Base-by-base conservation (phyloP, 2,329 filamentous ascomycete species). In the Cryphonectria parasitica region DNA sequence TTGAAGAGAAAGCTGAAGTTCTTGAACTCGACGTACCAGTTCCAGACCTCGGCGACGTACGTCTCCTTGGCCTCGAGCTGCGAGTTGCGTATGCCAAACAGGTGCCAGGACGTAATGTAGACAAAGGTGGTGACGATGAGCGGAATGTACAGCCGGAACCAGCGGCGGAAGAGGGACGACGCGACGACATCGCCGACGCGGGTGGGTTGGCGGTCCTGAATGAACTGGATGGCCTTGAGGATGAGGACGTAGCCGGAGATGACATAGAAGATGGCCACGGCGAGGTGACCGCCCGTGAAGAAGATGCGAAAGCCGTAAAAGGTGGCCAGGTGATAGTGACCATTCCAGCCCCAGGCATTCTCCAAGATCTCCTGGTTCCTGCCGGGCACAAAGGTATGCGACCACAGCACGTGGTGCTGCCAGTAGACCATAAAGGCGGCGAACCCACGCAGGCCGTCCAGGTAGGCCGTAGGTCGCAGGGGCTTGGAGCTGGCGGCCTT, bases 201-300 rank as follows among this genome's bases (percentile, higher is more conserved):
- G 61, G 28, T 25, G 28, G 45, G 67, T 39, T 66, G 67, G 54
- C 62, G 62, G 39, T 41, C 45, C 17, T 65, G 61, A n/a, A 60
- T 64, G 13, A 65, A 25, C 36, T 60, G 41, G 17, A 69, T 39
- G 17, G 63, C 39, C 62, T 66, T 69, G 36, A 58, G n/a, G 17
- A 52, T 69, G 52, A 69, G 61, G n/a, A 69, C 67, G 34, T 69
- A 69, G 49, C 67, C 67, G 10, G 67, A 69, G 67, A 69, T 65
- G 67, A 65, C 62, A 41, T 65, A 69, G 62, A 69, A 69, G 49
- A 13, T 36, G 67, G 67, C 67, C 1, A 69, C 67, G 62, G 67
- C 67, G 28, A 65, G 54, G n/a, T 69, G 67, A 39, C 67, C 67
- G 0, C 67, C 67, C 52, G 67, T 65, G 62, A 69, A 69, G 67